Conservation (phyloP, 148 eudicot genomes). For the Diospyros kaki region DNA sequence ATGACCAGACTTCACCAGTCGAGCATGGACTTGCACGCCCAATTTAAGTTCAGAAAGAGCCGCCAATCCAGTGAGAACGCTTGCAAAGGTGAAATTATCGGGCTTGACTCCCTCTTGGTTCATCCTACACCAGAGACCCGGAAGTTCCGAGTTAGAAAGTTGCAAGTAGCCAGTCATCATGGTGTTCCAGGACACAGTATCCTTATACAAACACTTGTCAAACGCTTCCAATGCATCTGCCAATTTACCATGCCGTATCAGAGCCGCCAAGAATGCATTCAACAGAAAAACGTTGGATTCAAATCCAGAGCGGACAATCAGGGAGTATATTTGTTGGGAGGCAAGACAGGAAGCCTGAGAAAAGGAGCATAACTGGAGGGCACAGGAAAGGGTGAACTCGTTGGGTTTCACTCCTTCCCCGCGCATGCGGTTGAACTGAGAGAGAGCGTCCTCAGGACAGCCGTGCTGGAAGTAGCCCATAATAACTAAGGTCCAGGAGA, state of each 20-base stretch:
- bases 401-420: constrained; percentile 35
- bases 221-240: constrained; percentile 40
- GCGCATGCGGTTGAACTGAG: constrained; percentile 42
- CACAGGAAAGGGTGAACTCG: constrained; percentile 49
- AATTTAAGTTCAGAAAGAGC: constrained; percentile 26
- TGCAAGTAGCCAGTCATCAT: constrained; percentile 52
- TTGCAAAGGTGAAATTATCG: constrained; percentile 55
- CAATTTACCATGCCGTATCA: constrained; percentile 36
- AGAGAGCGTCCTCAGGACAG: constrained; percentile 28
- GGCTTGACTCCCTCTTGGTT: constrained; percentile 43
- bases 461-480: constrained; percentile 47
- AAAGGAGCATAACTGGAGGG: constrained; percentile 51
- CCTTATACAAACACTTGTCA: constrained; percentile 30
- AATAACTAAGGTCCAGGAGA: constrained; percentile 59
- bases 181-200: constrained; percentile 67
- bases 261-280: constrained; percentile 48
- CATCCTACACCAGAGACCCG: constrained; percentile 52
- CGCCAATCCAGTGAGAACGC: constrained; percentile 44
- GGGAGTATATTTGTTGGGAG: constrained; percentile 31
- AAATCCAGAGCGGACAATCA: constrained; percentile 46
- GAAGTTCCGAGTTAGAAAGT: constrained; percentile 29
- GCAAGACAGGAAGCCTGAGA: constrained; percentile 19
- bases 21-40: constrained; percentile 55
- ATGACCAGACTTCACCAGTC: constrained; percentile 57
- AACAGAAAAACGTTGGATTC: constrained; percentile 34